Evolutionary conservation across 257 asterid genomes (phyloP).

Genomic region (Plectranthus barbatus): DNA sequence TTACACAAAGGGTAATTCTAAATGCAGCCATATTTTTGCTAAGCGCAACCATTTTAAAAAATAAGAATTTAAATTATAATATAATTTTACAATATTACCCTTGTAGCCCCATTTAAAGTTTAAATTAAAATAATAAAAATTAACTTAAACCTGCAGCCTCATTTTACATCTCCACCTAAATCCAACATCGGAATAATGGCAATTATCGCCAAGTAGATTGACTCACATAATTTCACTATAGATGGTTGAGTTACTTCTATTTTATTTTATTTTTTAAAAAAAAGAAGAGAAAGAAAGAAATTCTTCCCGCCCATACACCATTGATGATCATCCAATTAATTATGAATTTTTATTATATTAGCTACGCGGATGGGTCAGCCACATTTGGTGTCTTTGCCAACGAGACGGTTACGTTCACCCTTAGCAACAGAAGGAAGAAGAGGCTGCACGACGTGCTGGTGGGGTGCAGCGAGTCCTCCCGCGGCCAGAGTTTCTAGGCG

Average conservation of each 20-base stretch:
- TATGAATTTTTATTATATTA: neutral
- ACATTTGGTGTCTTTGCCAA: conserved; percentile 43
- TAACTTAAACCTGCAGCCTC: too few relatives aligned
- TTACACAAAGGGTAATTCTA: too few relatives aligned
- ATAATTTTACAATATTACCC: too few relatives aligned
- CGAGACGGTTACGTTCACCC: conserved; percentile 34
- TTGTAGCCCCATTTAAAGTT: too few relatives aligned
- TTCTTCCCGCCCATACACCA: too few relatives aligned
- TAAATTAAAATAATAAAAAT: too few relatives aligned
- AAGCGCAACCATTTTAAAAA: too few relatives aligned
- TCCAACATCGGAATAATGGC: conserved; percentile 28
- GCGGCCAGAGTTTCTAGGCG: conserved; percentile 22
- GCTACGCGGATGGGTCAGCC: conserved; percentile 49
- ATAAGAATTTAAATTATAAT: too few relatives aligned
- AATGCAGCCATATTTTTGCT: too few relatives aligned
- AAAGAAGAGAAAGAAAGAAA: too few relatives aligned
- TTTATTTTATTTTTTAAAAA: neutral
- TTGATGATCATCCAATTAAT: too few relatives aligned
- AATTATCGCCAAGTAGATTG: conserved; percentile 30
- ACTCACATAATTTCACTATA: conserved; percentile 28
- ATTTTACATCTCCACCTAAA: conserved; percentile 41
- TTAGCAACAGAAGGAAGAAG: conserved; percentile 18
- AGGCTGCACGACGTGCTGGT: conserved; percentile 29
- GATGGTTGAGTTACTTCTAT: conserved; percentile 11
- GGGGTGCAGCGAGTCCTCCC: conserved; percentile 37